Conservation (phyloP, 306 rosid genomes). For the Glycine soja region DNA sequence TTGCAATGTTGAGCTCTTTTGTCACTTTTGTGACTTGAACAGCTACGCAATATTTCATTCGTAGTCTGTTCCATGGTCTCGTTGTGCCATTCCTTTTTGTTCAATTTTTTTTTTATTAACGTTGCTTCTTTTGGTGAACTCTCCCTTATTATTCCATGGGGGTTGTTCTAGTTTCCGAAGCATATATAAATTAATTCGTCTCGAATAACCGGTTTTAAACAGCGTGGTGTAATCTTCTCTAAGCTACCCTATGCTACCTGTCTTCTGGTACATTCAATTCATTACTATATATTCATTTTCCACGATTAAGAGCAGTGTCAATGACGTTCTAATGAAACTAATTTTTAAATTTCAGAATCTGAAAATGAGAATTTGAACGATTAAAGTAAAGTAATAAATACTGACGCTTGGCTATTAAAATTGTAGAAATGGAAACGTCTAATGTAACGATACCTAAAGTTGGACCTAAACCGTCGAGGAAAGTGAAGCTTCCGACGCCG, state of each 20-base stretch:
- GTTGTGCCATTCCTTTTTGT: conserved; percentile 44
- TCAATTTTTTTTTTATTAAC: not conserved
- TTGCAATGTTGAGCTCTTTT: conserved; percentile 45
- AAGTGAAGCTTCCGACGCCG: conserved; percentile 66
- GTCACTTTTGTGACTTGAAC: not conserved
- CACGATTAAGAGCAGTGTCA: not conserved
- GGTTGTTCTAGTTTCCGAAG: conserved; percentile 90
- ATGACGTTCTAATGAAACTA: not conserved
- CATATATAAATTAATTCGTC: conserved; percentile 53
- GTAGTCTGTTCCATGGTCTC: conserved; percentile 54
- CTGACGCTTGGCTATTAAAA: not conserved
- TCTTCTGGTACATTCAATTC: conserved; percentile 71
- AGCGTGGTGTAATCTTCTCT: conserved; percentile 58
- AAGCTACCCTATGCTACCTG: conserved; percentile 77
- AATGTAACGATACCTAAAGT: not conserved
- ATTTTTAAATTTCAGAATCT: not conserved
- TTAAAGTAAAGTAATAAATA: not conserved
- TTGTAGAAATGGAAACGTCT: conserved; percentile 43
- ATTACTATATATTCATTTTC: not conserved
- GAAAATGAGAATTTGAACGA: not conserved
- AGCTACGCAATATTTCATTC: conserved; percentile 39
- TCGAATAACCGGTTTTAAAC: conserved; percentile 70
- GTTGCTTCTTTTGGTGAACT: conserved; percentile 89
- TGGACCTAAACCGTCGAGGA: not conserved
- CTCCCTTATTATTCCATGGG: conserved; percentile 51